Base-by-base conservation (phyloP, 306 rosid species). In the Fagus sylvatica region DNA sequence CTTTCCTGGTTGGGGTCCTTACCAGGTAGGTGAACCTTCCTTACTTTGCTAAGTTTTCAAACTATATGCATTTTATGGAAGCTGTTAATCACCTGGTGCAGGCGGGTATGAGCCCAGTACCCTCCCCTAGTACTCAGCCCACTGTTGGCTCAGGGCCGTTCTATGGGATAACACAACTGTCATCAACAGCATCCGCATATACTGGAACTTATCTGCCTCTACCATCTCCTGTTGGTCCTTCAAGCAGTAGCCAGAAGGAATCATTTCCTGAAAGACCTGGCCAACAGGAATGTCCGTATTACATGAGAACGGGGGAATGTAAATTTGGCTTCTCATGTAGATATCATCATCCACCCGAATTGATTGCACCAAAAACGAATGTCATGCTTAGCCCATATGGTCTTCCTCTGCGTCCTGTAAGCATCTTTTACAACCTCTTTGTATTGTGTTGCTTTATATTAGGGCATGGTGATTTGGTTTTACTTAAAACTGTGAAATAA, bases 341-440 rank as follows among this genome's bases (percentile, higher is more conserved):
- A 91, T 96, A 96, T 84, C 99, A 96, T 86, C 99, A 96, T 81
- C 99, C 98, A 3, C 82, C 87, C 48, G 97, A 93, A 78, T 79
- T 78, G 69, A 76, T 73, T 78, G 85, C 90, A 56, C 87, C 90
- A 0, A 88, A 85, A 66, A 70, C 83, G 5, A 83, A 85, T 80
- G 88, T 91, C 78, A 53, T 48, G 76, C 90, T 89, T 76, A 89
- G 94, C 86, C 88, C 87, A 32, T 71, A 41, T 32, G 98, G 98
- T 82, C 99, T 96, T 82, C 99, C 99, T 75, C 72, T 92, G 73
- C 98, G 96, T 72, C 98, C 93, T 89, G 99, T 96, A 81, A 88
- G 87, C 76, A 72, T 79, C 79, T 48, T 60, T 85, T 71, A 80
- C 59, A 72, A 76, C 65, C 57, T 65, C 60, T 80, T 67, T 79